A percentile compares a stretch with the other conserved stretches of the same genome.
phyloP scores from a whole-genome alignment of 495 filamentous ascomycete species.

The Elaphomyces granulatus region DNA sequence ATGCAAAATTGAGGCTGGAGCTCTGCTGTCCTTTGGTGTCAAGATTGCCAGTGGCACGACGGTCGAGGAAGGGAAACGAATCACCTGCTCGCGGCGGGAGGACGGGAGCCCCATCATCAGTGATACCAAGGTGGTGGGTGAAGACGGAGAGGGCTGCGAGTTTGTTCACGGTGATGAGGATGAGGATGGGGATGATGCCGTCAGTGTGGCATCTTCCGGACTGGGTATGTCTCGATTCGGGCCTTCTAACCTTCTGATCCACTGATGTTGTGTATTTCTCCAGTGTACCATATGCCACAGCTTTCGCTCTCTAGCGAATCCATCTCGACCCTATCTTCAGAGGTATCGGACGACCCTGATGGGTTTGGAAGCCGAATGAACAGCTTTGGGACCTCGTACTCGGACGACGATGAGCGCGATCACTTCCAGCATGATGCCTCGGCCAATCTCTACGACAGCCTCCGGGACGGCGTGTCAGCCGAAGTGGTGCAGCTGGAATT shows the following conservation, averaged over 20 bases:
- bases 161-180: conserved; percentile 37
- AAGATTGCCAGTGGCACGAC: conserved; percentile 47
- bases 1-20: conserved; percentile 52
- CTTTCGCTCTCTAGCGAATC: conserved; percentile 62
- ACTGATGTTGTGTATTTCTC: conserved; percentile 12
- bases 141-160: conserved; percentile 31
- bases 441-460: conserved; percentile 64
- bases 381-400: conserved; percentile 40
- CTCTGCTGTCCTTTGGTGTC: conserved; percentile 68
- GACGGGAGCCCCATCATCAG: conserved; percentile 30
- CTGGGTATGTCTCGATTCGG: conserved; percentile 25
- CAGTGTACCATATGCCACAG: conserved; percentile 54
- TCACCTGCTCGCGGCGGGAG: conserved; percentile 39
- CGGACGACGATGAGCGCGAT: conserved; percentile 44
- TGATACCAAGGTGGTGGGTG: conserved; percentile 35
- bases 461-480: conserved; percentile 58
- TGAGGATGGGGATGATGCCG: conserved; percentile 34
- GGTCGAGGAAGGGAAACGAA: conserved; percentile 35
- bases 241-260: conserved; percentile 5
- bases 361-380: conserved; percentile 28
- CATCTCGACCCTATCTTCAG: conserved; percentile 55
- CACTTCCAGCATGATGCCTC: conserved; percentile 83
- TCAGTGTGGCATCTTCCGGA: conserved; percentile 36
- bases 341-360: conserved; percentile 22
- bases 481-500: conserved; percentile 83